Conservation (phyloP, 192 early-diverging fungal species). For the Umbelopsis ramanniana region DNA sequence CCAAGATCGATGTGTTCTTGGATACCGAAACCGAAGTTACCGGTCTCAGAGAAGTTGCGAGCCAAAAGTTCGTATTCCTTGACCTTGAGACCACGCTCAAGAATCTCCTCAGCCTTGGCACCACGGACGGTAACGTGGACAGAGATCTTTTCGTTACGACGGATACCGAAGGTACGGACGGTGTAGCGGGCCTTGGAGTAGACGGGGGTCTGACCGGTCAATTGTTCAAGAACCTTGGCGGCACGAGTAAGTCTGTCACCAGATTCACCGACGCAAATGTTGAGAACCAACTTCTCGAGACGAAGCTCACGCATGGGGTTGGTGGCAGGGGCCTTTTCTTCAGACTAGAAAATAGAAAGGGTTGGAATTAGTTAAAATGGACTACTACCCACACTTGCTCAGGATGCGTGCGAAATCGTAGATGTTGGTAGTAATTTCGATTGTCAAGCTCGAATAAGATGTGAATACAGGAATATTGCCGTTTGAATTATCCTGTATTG, state of each 20-base stretch:
- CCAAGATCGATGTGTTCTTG: conserved; percentile 99
- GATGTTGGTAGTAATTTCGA: conserved; percentile 99
- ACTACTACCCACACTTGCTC: conserved; percentile 22
- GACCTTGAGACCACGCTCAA: conserved; percentile 99
- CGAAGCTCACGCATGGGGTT: conserved; percentile 97
- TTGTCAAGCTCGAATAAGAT: conserved; percentile 44
- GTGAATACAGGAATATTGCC: too few relatives aligned
- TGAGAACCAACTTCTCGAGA: conserved; percentile 99
- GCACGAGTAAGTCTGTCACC: conserved; percentile 99
- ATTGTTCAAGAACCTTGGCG: conserved; percentile 99
- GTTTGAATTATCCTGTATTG: too few relatives aligned
- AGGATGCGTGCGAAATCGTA: conserved; percentile 90
- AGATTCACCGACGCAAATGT: conserved; percentile 99
- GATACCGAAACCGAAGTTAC: conserved; percentile 99
- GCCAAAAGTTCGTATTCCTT: conserved; percentile 98
- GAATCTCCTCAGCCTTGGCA: conserved; percentile 85
- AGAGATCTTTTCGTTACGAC: conserved; percentile 99
- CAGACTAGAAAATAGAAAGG: conserved; percentile 33
- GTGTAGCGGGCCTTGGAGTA: conserved; percentile 99
- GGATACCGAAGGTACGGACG: conserved; percentile 99
- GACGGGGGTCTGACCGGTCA: conserved; percentile 98
- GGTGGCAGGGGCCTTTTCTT: conserved; percentile 72
- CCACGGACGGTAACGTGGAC: conserved; percentile 99
- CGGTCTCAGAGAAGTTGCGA: conserved; percentile 96
- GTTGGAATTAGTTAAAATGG: background rate